These are phyloP conservation scores for Dactylellina cionopaga DNA, from an alignment of 2,329 filamentous ascomycete genomes.

Conservation along the genomic window DNA sequence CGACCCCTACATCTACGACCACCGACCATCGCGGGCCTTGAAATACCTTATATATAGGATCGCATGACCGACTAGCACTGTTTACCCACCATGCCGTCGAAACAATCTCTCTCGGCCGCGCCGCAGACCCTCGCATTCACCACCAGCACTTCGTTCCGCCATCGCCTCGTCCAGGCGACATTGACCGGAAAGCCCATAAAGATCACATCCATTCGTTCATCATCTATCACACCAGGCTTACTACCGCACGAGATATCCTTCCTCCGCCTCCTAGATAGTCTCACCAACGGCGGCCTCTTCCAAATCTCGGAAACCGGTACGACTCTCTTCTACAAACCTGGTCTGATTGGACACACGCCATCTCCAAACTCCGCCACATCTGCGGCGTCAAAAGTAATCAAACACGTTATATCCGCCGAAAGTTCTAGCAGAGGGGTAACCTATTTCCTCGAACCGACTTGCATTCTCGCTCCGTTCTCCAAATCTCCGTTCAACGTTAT, in stretches of 20 bases:
- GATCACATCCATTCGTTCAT: conserved; percentile 91
- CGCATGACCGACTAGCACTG: neutral
- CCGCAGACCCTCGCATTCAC: conserved; percentile 78
- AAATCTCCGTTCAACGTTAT: conserved; percentile 90
- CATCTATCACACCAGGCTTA: conserved; percentile 87
- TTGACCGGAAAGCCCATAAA: conserved; percentile 88
- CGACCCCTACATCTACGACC: no score
- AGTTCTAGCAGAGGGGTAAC: conserved; percentile 82
- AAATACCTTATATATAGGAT: conserved; percentile 3
- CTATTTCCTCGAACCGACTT: conserved; percentile 90
- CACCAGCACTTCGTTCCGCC: conserved; percentile 81
- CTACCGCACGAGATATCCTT: conserved; percentile 94
- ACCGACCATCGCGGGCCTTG: no score
- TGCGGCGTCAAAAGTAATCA: conserved; percentile 74
- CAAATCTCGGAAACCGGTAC: conserved; percentile 98
- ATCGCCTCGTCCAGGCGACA: conserved; percentile 87
- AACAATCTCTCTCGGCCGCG: conserved; percentile 53
- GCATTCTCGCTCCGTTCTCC: conserved; percentile 89
- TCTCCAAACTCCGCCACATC: conserved; percentile 49
- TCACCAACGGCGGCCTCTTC: conserved; percentile 94
- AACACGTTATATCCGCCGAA: conserved; percentile 77
- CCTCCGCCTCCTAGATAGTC: conserved; percentile 87
- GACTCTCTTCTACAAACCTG: conserved; percentile 88
- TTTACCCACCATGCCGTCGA: conserved; percentile 13
- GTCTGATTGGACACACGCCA: conserved; percentile 74